A percentile compares a stretch with the other conserved stretches of the same genome.
phyloP scores from a whole-genome alignment of 768 basidiomycete genomes.

The Gloeopeniophorella convolvens region DNA sequence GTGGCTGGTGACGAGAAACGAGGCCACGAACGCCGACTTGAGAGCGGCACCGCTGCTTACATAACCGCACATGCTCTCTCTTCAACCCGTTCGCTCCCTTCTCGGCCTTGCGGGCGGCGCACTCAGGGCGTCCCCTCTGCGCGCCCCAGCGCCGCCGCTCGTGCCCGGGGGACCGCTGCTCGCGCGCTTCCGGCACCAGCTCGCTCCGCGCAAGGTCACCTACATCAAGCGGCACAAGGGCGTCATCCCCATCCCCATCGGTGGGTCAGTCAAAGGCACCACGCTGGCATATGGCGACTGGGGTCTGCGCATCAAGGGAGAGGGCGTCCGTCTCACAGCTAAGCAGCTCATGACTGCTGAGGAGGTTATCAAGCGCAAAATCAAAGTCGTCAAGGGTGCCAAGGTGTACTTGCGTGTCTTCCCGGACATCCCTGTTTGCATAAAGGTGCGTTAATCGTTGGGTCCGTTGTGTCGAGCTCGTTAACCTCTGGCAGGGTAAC shows the following conservation, averaged over 20 bases:
- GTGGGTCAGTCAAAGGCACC: conserved; percentile 91
- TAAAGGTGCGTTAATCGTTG: conserved; percentile 57
- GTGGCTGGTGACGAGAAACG: conserved; percentile 21
- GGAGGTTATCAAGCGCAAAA: conserved; percentile 82
- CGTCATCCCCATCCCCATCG: conserved; percentile 73
- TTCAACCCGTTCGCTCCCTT: conserved; percentile 25
- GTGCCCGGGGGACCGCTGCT: conserved; percentile 7
- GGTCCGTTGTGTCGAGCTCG: background rate
- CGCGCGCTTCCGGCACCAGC: conserved; percentile 37
- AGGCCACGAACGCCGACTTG: background rate
- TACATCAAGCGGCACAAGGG: conserved; percentile 90
- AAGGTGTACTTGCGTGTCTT: conserved; percentile 88
- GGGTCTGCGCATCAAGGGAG: conserved; percentile 83
- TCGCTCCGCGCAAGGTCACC: conserved; percentile 80
- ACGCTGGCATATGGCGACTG: conserved; percentile 88
- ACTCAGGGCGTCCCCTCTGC: conserved; percentile 11
- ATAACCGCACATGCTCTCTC: conserved; percentile 28
- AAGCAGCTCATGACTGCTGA: conserved; percentile 86
- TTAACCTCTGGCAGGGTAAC: conserved; percentile 57
- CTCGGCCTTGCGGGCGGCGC: conserved; percentile 24
- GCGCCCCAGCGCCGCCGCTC: background rate
- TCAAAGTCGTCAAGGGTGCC: conserved; percentile 83
- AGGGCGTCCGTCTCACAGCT: conserved; percentile 75
- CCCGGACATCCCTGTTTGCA: conserved; percentile 95
- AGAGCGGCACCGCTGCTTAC: conserved; percentile 9